phyloP scores from a whole-genome alignment of 768 basidiomycete species.

The Suillus sp. region DNA sequence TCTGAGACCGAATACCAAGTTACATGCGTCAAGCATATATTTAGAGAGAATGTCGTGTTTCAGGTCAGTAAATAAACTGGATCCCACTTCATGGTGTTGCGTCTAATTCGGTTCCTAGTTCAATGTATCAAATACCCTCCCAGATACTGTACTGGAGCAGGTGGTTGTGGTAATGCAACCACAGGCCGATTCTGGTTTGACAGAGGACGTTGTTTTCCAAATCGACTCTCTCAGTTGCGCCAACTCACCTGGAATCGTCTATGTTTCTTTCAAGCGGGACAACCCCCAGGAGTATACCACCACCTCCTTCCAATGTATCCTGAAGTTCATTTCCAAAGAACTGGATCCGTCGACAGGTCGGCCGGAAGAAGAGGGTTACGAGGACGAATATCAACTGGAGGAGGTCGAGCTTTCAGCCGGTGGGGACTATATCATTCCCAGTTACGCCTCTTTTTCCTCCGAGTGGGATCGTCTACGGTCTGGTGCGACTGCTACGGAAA shows the following conservation, averaged over 20 bases:
- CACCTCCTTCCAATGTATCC: conserved; percentile 85
- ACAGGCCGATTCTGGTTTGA: conserved; percentile 69
- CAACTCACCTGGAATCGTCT: conserved; percentile 82
- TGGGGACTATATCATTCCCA: conserved; percentile 95
- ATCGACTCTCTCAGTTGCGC: conserved; percentile 66
- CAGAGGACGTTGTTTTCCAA: conserved; percentile 95
- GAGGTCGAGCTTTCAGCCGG: conserved; percentile 93
- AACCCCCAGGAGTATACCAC: conserved; percentile 74
- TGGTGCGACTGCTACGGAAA: conserved; percentile 83
- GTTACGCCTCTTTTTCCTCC: conserved; percentile 84
- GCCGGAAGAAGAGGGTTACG: conserved; percentile 98
- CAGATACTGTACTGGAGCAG: conserved; percentile 92
- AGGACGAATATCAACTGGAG: conserved; percentile 97
- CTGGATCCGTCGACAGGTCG: conserved; percentile 93
- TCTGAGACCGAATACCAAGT: conserved; percentile 98
- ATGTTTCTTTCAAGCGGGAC: conserved; percentile 91
- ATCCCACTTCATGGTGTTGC: background rate
- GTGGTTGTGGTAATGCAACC: conserved; percentile 93
- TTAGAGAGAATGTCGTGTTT: conserved; percentile 94
- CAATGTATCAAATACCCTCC: conserved; percentile 96
- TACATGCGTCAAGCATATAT: conserved; percentile 94
- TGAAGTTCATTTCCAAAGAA: conserved; percentile 97
- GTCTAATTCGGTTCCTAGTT: conserved; percentile 54
- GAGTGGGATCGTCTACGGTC: conserved; percentile 94
- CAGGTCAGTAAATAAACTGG: conserved; percentile 58